phyloP scores from a whole-genome alignment of 2,329 filamentous ascomycete genomes.

The Scytalidium lignicola region DNA sequence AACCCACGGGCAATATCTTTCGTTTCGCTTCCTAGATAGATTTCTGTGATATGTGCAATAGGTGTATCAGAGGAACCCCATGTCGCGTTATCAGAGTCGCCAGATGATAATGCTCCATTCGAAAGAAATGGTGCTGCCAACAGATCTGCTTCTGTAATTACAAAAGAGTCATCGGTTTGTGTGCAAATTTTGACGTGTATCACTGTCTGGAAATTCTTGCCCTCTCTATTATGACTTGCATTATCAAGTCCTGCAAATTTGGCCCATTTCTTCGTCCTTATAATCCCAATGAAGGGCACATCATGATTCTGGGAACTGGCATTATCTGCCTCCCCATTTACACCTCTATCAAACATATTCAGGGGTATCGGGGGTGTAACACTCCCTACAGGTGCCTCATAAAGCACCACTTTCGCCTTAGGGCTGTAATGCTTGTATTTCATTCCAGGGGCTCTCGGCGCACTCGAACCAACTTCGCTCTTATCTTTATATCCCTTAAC shows the following conservation, averaged over 20 bases:
- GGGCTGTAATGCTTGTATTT: slow-evolving; percentile 99
- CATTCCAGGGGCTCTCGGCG: slow-evolving; percentile 89
- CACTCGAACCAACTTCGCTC: slow-evolving; percentile 57
- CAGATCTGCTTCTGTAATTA: not conserved
- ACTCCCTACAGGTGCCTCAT: slow-evolving; percentile 48
- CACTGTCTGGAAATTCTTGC: not conserved
- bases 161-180: not conserved
- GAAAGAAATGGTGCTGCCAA: not conserved
- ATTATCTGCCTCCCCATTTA: not conserved
- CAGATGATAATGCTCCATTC: slow-evolving; percentile 34
- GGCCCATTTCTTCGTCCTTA: slow-evolving; percentile 33
- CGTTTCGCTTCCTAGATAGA: slow-evolving; percentile 66
- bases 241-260: slow-evolving; percentile 23
- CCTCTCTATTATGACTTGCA: not conserved
- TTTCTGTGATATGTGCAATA: slow-evolving; percentile 47
- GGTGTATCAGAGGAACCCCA: not conserved
- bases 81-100: not conserved
- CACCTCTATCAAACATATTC: not conserved
- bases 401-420: slow-evolving; percentile 77
- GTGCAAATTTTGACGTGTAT: not conserved
- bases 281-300: slow-evolving; percentile 31
- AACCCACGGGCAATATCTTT: slow-evolving; percentile 77
- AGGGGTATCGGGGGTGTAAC: slow-evolving; percentile 1
- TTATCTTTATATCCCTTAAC: slow-evolving; percentile 74
- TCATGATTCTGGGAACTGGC: slow-evolving; percentile 19